Evolutionary conservation across 2,329 filamentous ascomycete species (phyloP).

Genomic region (Geosmithia flava): DNA sequence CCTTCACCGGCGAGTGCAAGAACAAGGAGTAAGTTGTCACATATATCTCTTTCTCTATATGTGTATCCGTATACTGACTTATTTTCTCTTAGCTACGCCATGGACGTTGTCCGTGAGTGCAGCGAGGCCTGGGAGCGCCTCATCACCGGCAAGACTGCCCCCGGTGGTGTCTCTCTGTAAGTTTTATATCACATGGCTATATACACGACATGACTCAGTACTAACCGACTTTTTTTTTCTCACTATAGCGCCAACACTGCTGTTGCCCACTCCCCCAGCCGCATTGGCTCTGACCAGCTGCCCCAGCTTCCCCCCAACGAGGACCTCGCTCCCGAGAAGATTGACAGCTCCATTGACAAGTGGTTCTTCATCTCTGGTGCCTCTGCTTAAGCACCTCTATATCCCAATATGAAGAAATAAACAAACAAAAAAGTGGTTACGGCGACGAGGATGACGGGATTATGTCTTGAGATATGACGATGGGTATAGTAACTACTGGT

Average conservation of each 20-base stretch:
- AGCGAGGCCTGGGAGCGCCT: slow-evolving; percentile 95
- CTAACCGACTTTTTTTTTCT: slow-evolving; percentile 12
- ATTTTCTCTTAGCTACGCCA: slow-evolving; percentile 59
- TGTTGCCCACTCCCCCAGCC: slow-evolving; percentile 61
- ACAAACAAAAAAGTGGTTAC: background rate
- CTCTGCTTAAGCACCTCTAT: slow-evolving; percentile 46
- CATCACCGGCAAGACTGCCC: slow-evolving; percentile 75
- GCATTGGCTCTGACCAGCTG: slow-evolving; percentile 56
- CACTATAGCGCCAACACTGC: slow-evolving; percentile 64
- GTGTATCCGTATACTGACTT: background rate
- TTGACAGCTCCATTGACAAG: slow-evolving; percentile 97
- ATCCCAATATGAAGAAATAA: background rate
- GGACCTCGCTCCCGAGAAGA: slow-evolving; percentile 73
- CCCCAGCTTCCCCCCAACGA: slow-evolving; percentile 67
- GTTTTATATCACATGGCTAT: slow-evolving; percentile 19
- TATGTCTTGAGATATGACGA: background rate
- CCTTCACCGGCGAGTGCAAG: slow-evolving; percentile 99
- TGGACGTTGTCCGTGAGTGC: slow-evolving; percentile 92
- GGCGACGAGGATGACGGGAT: background rate
- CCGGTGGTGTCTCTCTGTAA: slow-evolving; percentile 72
- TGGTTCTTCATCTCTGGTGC: slow-evolving; percentile 99
- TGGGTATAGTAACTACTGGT: background rate
- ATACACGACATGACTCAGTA: background rate
- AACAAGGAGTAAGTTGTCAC: slow-evolving; percentile 71
- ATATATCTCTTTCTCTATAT: background rate